phyloP scores from a whole-genome alignment of 129 eudicot genomes.

The Centrapalus pauciflorus region DNA sequence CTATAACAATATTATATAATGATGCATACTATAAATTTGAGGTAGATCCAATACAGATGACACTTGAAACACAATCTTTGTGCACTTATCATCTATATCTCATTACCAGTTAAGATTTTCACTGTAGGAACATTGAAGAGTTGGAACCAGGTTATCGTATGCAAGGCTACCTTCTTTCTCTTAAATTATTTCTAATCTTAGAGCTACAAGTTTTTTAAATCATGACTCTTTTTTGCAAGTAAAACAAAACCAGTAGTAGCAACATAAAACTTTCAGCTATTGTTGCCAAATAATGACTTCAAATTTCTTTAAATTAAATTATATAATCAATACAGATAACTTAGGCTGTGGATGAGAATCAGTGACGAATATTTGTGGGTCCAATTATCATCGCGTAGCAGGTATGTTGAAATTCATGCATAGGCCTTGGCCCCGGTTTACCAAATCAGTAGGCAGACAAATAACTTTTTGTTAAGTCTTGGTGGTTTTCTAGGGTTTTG shows the following conservation, averaged over 20 bases:
- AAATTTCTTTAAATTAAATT: background rate
- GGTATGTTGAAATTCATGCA: background rate
- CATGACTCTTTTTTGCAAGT: slow-evolving; percentile 2
- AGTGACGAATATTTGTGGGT: background rate
- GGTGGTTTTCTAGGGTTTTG: too few species aligned
- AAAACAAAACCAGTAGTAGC: background rate
- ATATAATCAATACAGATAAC: background rate
- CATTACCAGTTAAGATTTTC: background rate
- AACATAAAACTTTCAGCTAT: background rate
- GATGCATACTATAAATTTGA: background rate
- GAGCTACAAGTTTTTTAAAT: background rate
- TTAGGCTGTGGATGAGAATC: background rate
- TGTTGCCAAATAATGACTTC: slow-evolving; percentile 8
- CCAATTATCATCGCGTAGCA: background rate
- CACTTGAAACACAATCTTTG: background rate
- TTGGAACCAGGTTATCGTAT: slow-evolving; percentile 1
- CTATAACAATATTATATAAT: background rate
- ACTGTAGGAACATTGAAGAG: background rate
- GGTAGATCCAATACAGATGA: background rate
- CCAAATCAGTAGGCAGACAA: too few species aligned
- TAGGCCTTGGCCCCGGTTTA: background rate
- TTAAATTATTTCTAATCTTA: background rate
- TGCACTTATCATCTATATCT: background rate
- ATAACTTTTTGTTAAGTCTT: too few species aligned
- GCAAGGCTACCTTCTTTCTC: background rate